These are phyloP conservation scores for Trebouxiophyceae sp. DNA, from an alignment of 163 green algal genomes.

Conservation along the genomic window DNA sequence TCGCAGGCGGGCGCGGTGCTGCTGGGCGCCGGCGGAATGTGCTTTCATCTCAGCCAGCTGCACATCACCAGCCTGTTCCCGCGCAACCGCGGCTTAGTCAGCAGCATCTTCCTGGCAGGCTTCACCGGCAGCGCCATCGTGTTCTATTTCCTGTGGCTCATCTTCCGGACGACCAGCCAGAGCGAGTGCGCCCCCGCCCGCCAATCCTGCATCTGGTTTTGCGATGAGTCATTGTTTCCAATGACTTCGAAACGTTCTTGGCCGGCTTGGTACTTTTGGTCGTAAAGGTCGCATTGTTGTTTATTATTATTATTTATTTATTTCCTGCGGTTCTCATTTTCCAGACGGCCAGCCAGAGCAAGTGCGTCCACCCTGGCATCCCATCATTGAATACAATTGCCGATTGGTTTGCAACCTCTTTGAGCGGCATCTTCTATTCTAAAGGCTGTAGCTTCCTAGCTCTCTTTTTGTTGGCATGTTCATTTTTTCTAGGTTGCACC, in stretches of 20 bases:
- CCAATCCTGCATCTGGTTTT: no score
- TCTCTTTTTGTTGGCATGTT: no score
- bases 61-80: constrained; percentile 49
- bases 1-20: constrained; percentile 25
- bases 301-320: no score
- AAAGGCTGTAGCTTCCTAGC: no score
- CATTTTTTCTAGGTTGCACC: no score
- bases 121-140: constrained; percentile 55
- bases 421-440: no score
- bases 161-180: constrained; percentile 25
- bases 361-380: constrained; percentile 2
- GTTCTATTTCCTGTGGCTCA: constrained; percentile 47
- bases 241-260: no score
- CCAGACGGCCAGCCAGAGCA: constrained; percentile 13
- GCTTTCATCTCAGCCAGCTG: constrained; percentile 54
- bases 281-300: no score
- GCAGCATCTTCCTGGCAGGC: constrained; percentile 43
- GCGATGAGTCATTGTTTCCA: no score
- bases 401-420: no score
- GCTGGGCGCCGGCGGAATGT: constrained; percentile 48
- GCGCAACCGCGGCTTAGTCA: constrained; percentile 30
- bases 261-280: no score
- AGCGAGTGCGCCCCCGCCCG: constrained; percentile 9
- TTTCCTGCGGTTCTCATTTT: constrained; percentile 41
- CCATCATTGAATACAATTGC: neutral